Evolutionary conservation across 306 rosid species (phyloP), one percentile per base, ranked within the genome.

Genomic region (Abrus pulchellus): DNA sequence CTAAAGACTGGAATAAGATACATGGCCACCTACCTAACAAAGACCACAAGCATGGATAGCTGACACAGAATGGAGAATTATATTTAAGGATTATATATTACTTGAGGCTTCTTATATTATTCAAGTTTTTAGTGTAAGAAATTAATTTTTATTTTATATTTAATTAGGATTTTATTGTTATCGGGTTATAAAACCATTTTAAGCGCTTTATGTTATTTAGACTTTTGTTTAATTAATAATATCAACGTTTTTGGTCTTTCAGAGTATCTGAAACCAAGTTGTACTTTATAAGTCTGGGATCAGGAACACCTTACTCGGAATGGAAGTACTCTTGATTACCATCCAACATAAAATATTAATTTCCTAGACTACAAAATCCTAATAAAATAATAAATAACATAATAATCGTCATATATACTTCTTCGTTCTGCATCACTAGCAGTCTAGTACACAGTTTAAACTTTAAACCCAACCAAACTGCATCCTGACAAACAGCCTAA

Each of bases 401-500:
- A 71, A 14, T 45, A 47, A 45, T 6, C 41, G 34, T 34, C 33
- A 33, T 8, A 20, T 75, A 75, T 11, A 33, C 44, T 59, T 45
- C 59, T 33, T 11, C 11, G 13, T 59, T 74, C 56, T 41, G 68
- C 55, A 41, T 56, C 49, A 74, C 77, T 53, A 12, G 50, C 13
- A 33, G 20, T 20, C 20, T 20, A 20, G 20, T 20, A 20, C 20
- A 20, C 20, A 20, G 20, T 20, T 20, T 28, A 52, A 49, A 73
- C 20, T 53, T 48, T 34, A 73, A 53, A 32, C 52, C 69, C 28
- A 30, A 55, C 44, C 62, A 81, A 75, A 63, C 71, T 60, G 61
- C 64, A 48, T 30, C 61, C 20, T 3, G n/a, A 36, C 52, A 45
- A 59, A 66, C 36, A 68, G 56, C 7, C 33, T 27, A 63, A 13